phyloP scores from a whole-genome alignment of 2,329 filamentous ascomycete genomes.

The Neopestalotiopsis sp. region DNA sequence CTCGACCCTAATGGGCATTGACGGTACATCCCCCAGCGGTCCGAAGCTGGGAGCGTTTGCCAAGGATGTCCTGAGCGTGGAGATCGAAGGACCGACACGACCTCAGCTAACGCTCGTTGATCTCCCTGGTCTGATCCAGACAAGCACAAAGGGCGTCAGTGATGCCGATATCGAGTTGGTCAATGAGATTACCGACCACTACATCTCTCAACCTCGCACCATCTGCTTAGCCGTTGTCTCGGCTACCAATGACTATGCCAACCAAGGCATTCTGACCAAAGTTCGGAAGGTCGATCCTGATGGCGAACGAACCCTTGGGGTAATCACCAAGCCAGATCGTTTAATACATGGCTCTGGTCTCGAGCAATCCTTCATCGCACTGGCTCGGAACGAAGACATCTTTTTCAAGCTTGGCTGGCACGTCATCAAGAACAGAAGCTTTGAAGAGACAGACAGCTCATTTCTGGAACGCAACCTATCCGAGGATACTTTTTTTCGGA shows the following conservation, averaged over 20 bases:
- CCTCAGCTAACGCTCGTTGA: slow-evolving; percentile 33
- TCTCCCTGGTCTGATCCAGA: slow-evolving; percentile 38
- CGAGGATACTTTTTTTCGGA: background rate
- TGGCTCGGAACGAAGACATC: slow-evolving; percentile 45
- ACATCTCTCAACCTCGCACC: slow-evolving; percentile 40
- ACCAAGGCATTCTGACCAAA: slow-evolving; percentile 1
- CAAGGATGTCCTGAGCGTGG: slow-evolving; percentile 18
- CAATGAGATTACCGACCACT: slow-evolving; percentile 35
- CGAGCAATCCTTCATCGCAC: slow-evolving; percentile 39
- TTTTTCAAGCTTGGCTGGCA: slow-evolving; percentile 53
- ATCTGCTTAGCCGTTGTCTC: slow-evolving; percentile 20
- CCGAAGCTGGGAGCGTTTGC: background rate
- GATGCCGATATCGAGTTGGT: slow-evolving; percentile 31
- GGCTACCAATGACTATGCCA: background rate
- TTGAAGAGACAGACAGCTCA: slow-evolving; percentile 16
- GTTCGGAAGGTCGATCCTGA: background rate
- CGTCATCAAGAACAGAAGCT: slow-evolving; percentile 44
- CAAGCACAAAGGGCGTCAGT: slow-evolving; percentile 27
- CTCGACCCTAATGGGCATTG: background rate
- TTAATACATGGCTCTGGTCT: slow-evolving; percentile 23
- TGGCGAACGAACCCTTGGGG: background rate
- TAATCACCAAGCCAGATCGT: background rate
- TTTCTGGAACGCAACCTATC: slow-evolving; percentile 15
- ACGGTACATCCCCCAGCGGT: background rate
- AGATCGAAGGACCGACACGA: slow-evolving; percentile 20